phyloP scores from a whole-genome alignment of 169 alveolate species.

The Eimeria zaria region DNA sequence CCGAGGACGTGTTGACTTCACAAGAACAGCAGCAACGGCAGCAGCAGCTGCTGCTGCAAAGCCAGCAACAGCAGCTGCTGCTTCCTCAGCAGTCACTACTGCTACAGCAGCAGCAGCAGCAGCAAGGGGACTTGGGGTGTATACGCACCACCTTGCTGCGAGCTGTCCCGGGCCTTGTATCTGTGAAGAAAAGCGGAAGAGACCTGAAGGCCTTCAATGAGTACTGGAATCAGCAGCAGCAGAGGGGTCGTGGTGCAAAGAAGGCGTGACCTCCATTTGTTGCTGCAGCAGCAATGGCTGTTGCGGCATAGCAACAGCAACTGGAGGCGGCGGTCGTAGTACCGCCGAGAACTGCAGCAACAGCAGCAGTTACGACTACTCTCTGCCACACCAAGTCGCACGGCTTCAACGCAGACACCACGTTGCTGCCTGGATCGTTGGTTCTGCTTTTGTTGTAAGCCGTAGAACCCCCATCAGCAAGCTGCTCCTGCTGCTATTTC shows the following conservation, averaged over 20 bases:
- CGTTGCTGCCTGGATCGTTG: not conserved
- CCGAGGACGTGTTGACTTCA: slow-evolving; percentile 71
- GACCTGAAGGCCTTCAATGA: slow-evolving; percentile 59
- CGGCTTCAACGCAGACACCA: slow-evolving; percentile 1
- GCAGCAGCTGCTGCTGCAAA: slow-evolving; percentile 23
- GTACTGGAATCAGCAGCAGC: slow-evolving; percentile 54
- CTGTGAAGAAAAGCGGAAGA: slow-evolving; percentile 40
- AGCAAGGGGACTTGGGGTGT: slow-evolving; percentile 53
- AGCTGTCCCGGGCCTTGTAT: slow-evolving; percentile 60
- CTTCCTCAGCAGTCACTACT: slow-evolving; percentile 8
- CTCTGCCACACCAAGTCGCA: not conserved
- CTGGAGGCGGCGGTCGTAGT: not conserved
- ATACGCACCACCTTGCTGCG: slow-evolving; percentile 52
- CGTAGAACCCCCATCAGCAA: not conserved
- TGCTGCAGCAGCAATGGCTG: slow-evolving; percentile 7
- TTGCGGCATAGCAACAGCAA: not conserved
- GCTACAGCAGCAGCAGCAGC: slow-evolving; percentile 48
- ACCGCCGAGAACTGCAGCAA: not conserved
- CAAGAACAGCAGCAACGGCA: slow-evolving; percentile 50
- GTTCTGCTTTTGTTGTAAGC: not conserved
- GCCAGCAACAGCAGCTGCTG: slow-evolving; percentile 18
- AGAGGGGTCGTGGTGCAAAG: slow-evolving; percentile 8
- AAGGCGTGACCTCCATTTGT: not conserved
- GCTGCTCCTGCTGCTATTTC: not conserved
- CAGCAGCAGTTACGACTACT: not conserved